Evolutionary conservation across 345 rosid genomes (phyloP).

Genomic region (Tarenaya hassleriana): DNA sequence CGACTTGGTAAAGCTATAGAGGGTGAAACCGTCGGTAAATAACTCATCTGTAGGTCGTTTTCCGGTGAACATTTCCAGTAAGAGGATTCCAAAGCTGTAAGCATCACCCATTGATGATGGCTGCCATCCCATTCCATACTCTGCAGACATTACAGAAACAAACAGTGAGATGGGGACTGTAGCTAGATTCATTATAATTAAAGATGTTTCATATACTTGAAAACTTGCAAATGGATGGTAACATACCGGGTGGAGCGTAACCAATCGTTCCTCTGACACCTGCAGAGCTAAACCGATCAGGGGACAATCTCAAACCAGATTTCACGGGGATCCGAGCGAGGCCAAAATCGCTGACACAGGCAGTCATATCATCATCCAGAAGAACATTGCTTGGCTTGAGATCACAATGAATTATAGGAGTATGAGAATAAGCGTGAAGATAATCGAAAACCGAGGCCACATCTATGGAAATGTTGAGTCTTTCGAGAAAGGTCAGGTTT

Average conservation of each 20-base stretch:
- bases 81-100: not conserved
- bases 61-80: constrained; percentile 5
- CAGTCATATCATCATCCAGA: constrained; percentile 26
- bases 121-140: constrained; percentile 7
- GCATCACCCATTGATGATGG: not conserved
- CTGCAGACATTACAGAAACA: not conserved
- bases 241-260: constrained; percentile 25
- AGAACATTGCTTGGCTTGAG: too few species aligned
- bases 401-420: not conserved
- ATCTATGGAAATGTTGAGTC: not conserved
- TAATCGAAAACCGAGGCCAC: not conserved
- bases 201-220: not conserved
- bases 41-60: constrained; percentile 2
- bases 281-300: constrained; percentile 15
- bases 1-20: not conserved
- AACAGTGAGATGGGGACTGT: too few species aligned
- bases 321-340: constrained; percentile 25
- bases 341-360: constrained; percentile 32
- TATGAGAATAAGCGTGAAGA: not conserved
- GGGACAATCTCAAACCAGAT: not conserved
- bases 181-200: too few species aligned
- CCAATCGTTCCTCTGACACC: constrained; percentile 29
- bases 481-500: not conserved
- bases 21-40: not conserved
- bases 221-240: not conserved